Evolutionary conservation across 2,329 filamentous ascomycete species (phyloP).

Genomic region (Colletotrichum incanum): DNA sequence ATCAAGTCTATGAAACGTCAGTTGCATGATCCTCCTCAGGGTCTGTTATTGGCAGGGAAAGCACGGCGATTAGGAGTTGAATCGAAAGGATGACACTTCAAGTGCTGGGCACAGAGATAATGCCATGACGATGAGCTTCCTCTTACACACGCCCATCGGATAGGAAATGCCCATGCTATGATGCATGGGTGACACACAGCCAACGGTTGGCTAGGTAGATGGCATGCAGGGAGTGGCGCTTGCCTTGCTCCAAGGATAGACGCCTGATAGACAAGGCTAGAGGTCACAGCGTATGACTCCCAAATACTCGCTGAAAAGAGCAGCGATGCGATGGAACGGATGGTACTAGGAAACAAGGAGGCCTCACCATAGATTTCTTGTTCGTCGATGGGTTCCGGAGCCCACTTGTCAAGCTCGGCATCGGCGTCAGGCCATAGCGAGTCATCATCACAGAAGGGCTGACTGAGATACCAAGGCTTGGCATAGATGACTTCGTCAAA

Average conservation of each 20-base stretch:
- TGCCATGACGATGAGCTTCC: background rate
- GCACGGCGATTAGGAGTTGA: conserved; percentile 7
- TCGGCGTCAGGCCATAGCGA: conserved; percentile 55
- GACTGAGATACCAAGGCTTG: conserved; percentile 60
- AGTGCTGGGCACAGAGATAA: conserved; percentile 4
- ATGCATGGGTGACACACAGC: conserved; percentile 17
- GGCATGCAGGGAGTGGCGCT: conserved; percentile 15
- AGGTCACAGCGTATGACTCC: background rate
- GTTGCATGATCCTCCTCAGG: conserved; percentile 47
- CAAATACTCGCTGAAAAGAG: conserved; percentile 1
- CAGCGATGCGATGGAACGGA: background rate
- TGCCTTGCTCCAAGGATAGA: conserved; percentile 8
- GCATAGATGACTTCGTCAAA: conserved; percentile 64
- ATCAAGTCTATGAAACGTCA: conserved; percentile 81
- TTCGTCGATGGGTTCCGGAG: conserved; percentile 90
- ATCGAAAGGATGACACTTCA: background rate
- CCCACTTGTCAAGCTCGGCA: conserved; percentile 70
- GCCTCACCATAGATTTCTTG: conserved; percentile 92
- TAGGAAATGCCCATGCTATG: conserved; percentile 18
- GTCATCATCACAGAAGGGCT: conserved; percentile 56
- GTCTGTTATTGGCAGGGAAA: conserved; percentile 7
- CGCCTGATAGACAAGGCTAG: background rate
- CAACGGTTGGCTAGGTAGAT: background rate
- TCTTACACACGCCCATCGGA: conserved; percentile 1
- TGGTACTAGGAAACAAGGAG: conserved; percentile 1